These are phyloP conservation scores for Camptophora hylomeconis DNA, from an alignment of 2,329 filamentous ascomycete species.

Conservation along the genomic window DNA sequence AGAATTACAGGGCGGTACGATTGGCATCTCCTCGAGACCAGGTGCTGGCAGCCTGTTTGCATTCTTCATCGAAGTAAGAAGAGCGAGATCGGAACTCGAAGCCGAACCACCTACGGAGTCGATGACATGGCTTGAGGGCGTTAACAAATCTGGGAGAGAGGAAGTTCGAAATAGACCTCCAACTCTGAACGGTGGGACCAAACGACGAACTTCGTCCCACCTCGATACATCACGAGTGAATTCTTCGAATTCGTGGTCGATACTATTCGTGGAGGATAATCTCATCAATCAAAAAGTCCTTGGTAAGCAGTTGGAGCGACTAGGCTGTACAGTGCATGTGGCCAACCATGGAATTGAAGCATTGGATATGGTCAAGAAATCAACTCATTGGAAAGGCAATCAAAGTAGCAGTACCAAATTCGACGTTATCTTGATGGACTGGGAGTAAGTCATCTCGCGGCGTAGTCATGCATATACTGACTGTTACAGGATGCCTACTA, in stretches of 20 bases:
- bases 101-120: too few relatives aligned
- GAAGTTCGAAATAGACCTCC: too few relatives aligned
- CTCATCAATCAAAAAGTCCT: conserved; percentile 28
- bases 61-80: conserved; percentile 39
- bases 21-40: conserved; percentile 50
- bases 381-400: conserved; percentile 2
- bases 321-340: conserved; percentile 23
- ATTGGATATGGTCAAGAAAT: conserved; percentile 25
- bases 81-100: too few relatives aligned
- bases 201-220: too few relatives aligned
- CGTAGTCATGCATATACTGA: too few relatives aligned
- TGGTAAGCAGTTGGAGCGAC: conserved; percentile 21
- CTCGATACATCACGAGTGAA: too few relatives aligned
- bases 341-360: conserved; percentile 29
- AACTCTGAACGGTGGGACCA: too few relatives aligned
- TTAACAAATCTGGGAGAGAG: too few relatives aligned
- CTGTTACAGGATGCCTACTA: conserved; percentile 71
- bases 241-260: too few relatives aligned
- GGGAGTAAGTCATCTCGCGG: too few relatives aligned
- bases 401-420: conserved; percentile 19
- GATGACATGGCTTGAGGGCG: too few relatives aligned
- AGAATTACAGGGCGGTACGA: conserved; percentile 68
- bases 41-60: conserved; percentile 43
- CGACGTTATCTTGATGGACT: conserved; percentile 61
- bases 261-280: conserved; percentile 33